These are phyloP conservation scores for Keithomyces neogunnii DNA, from an alignment of 2,329 filamentous ascomycete genomes.

Conservation along the genomic window DNA sequence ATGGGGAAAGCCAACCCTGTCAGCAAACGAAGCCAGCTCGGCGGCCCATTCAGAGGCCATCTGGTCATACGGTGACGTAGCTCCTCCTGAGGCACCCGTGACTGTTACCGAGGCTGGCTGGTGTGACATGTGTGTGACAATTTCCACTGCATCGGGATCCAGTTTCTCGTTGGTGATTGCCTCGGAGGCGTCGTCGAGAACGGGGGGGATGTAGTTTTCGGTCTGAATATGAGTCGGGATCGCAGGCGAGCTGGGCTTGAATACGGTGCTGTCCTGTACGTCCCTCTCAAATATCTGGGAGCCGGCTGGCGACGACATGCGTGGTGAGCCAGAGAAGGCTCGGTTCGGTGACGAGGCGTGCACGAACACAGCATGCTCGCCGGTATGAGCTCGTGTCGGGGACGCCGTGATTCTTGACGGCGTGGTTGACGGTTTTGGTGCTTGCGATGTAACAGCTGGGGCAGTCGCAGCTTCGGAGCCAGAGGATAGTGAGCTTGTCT, in stretches of 20 bases:
- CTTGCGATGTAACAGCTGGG: conserved; percentile 13
- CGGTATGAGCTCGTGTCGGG: conserved; percentile 17
- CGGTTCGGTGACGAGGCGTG: conserved; percentile 57
- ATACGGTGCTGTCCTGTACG: conserved; percentile 68
- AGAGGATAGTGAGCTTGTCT: conserved; percentile 27
- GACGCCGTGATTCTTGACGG: conserved; percentile 27
- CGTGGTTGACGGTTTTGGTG: conserved; percentile 1
- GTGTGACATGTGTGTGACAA: conserved; percentile 78
- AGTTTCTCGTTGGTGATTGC: conserved; percentile 83
- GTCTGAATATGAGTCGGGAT: conserved; percentile 90
- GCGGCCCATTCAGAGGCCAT: conserved; percentile 45
- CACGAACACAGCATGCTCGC: conserved; percentile 32
- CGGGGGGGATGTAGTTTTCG: conserved; percentile 87
- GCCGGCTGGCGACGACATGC: conserved; percentile 67
- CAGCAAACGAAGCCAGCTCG: conserved; percentile 46
- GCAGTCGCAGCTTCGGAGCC: conserved; percentile 24
- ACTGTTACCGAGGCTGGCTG: conserved; percentile 68
- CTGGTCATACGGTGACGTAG: conserved; percentile 29
- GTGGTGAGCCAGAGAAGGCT: conserved; percentile 61
- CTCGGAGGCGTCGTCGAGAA: conserved; percentile 82
- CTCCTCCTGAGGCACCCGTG: conserved; percentile 32
- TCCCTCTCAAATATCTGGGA: conserved; percentile 89
- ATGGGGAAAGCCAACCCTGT: conserved; percentile 32
- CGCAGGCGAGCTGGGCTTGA: conserved; percentile 68
- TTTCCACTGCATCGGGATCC: conserved; percentile 84